Conservation (phyloP, 306 rosid genomes). For the Albizia julibrissin region DNA sequence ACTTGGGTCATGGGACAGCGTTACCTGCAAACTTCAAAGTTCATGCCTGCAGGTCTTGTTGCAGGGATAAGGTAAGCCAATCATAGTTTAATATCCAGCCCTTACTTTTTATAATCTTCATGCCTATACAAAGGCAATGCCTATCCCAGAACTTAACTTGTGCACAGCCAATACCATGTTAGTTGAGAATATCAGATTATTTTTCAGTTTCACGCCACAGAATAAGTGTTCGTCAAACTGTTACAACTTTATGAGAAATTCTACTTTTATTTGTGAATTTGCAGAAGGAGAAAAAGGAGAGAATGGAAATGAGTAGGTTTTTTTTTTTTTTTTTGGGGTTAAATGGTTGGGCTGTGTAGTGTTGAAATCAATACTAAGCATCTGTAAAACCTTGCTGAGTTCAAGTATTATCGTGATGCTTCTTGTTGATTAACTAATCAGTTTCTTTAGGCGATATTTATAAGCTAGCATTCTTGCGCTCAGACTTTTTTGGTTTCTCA, state of each 20-base stretch:
- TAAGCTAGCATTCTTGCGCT: background rate
- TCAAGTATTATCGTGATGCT: background rate
- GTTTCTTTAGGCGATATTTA: background rate
- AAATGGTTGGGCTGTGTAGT: background rate
- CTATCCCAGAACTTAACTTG: background rate
- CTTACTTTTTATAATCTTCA: background rate
- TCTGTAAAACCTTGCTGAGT: background rate
- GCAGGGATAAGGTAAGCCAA: slow-evolving; percentile 59
- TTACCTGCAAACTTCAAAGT: slow-evolving; percentile 60
- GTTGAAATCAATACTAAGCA: background rate
- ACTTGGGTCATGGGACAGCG: slow-evolving; percentile 73
- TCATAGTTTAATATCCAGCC: background rate
- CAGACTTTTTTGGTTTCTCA: background rate
- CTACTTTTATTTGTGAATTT: background rate
- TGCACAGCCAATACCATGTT: background rate
- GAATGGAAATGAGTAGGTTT: slow-evolving; percentile 6
- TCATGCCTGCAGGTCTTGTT: slow-evolving; percentile 70
- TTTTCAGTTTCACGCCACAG: background rate
- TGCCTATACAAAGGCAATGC: background rate
- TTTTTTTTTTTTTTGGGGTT: background rate
- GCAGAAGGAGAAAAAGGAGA: background rate
- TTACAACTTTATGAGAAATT: background rate
- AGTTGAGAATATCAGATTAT: background rate
- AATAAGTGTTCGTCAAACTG: background rate
- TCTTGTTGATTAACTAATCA: background rate